Percentiles rank a stretch among this genome's conserved stretches.
Conservation (phyloP, 208 protist genomes). For the Trypanosoma cruzi region DNA sequence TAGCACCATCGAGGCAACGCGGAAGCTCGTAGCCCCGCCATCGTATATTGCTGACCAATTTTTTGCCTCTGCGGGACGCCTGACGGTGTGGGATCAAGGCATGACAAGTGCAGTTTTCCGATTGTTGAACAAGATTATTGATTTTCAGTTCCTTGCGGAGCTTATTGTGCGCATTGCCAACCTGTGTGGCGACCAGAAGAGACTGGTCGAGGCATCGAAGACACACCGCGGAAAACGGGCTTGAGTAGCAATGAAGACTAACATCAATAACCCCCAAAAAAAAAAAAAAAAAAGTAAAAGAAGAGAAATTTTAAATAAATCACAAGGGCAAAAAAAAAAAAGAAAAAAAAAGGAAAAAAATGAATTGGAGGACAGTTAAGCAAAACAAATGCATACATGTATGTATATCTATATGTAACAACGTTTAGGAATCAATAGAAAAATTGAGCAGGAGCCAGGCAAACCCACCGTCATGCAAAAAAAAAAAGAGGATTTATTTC, state of each 20-base stretch:
- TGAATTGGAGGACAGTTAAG: not conserved
- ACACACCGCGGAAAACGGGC: conserved; percentile 29
- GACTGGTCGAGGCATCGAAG: conserved; percentile 53
- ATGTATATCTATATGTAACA: conserved; percentile 5
- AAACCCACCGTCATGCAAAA: no score
- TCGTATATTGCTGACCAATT: conserved; percentile 84
- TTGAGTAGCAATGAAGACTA: no score
- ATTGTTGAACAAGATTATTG: conserved; percentile 78
- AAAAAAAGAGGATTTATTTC: no score
- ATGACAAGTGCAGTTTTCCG: conserved; percentile 67
- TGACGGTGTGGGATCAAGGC: conserved; percentile 89
- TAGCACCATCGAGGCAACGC: conserved; percentile 67
- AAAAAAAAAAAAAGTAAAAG: no score
- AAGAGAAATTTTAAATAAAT: no score
- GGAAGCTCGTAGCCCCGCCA: conserved; percentile 71
- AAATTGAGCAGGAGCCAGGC: no score
- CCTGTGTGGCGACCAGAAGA: conserved; percentile 76
- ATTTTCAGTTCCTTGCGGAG: conserved; percentile 86
- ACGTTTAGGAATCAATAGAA: no score
- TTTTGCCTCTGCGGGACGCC: conserved; percentile 79
- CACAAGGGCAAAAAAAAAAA: conserved; percentile 1
- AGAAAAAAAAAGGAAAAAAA: conserved; percentile 4
- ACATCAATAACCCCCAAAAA: no score
- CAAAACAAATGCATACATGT: not conserved
- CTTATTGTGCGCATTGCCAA: conserved; percentile 75